phyloP scores from a whole-genome alignment of 306 rosid species.

The Biancaea sappan region DNA sequence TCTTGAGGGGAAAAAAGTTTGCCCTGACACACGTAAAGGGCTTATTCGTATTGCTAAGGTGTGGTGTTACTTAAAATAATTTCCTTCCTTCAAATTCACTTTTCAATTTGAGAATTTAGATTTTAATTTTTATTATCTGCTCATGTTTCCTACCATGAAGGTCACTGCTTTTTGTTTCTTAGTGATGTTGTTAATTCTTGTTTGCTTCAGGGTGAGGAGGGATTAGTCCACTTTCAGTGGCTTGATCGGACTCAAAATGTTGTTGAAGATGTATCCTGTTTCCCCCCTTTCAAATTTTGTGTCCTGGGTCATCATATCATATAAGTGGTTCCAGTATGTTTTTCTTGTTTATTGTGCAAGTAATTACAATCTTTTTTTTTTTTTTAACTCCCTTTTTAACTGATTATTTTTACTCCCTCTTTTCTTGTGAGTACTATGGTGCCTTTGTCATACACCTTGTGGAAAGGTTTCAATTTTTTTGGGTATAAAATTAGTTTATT shows the following conservation, averaged over 20 bases:
- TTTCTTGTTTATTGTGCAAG: background rate
- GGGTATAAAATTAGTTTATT: background rate
- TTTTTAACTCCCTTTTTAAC: background rate
- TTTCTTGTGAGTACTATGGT: background rate
- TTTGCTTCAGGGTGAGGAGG: constrained; percentile 81
- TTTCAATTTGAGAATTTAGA: background rate
- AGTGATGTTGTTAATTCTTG: constrained; percentile 22
- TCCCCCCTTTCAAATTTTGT: background rate
- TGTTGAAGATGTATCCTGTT: constrained; percentile 92
- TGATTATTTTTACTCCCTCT: background rate
- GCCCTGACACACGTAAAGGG: constrained; percentile 84
- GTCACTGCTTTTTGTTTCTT: background rate
- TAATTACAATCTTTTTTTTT: background rate
- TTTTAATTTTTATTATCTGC: background rate
- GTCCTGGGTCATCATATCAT: constrained; percentile 16
- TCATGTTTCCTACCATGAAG: background rate
- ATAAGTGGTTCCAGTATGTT: background rate
- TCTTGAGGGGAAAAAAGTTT: constrained; percentile 70
- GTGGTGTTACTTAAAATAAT: constrained; percentile 11
- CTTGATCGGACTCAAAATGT: constrained; percentile 78
- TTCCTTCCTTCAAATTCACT: background rate
- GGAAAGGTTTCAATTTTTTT: background rate
- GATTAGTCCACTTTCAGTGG: constrained; percentile 92
- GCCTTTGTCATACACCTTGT: background rate
- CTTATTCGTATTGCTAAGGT: constrained; percentile 92